Evolutionary conservation across 2,329 filamentous ascomycete species (phyloP).

Genomic region (Chaetothyriales sp.): DNA sequence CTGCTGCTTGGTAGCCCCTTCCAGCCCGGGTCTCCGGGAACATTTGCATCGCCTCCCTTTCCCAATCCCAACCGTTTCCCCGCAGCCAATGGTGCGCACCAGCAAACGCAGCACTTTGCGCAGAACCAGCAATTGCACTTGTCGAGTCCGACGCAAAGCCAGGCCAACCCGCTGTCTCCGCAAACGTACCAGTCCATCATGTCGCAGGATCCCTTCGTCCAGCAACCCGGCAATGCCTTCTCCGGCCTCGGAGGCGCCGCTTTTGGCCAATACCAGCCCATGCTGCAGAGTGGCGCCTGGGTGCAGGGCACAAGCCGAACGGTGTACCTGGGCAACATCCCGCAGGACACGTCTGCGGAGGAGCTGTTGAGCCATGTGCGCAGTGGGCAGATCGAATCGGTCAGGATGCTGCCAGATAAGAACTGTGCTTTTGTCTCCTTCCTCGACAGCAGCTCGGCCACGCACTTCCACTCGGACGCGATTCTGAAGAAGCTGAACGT

Average conservation of each 20-base stretch:
- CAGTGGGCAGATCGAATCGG: slow-evolving; percentile 98
- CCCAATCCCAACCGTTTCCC: slow-evolving; percentile 69
- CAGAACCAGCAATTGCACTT: slow-evolving; percentile 41
- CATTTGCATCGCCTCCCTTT: slow-evolving; percentile 85
- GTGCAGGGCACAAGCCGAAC: slow-evolving; percentile 87
- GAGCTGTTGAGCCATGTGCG: slow-evolving; percentile 93
- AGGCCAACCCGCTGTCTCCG: slow-evolving; percentile 54
- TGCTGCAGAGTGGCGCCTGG: slow-evolving; percentile 35
- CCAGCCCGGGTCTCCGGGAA: slow-evolving; percentile 81
- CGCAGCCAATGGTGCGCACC: slow-evolving; percentile 41
- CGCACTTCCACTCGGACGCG: slow-evolving; percentile 97
- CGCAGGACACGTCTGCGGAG: slow-evolving; percentile 91
- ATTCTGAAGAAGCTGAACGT: slow-evolving; percentile 99
- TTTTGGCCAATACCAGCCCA: slow-evolving; percentile 54
- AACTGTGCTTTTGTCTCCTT: slow-evolving; percentile 99
- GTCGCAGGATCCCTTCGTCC: slow-evolving; percentile 71
- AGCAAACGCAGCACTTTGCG: slow-evolving; percentile 44
- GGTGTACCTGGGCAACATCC: slow-evolving; percentile 95
- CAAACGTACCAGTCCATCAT: slow-evolving; percentile 74
- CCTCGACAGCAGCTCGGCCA: slow-evolving; percentile 90
- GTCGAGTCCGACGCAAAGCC: slow-evolving; percentile 61
- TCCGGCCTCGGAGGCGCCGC: slow-evolving; percentile 47
- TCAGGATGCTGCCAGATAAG: slow-evolving; percentile 91
- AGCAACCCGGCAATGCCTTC: slow-evolving; percentile 75
- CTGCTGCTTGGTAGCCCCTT: slow-evolving; percentile 91